These are phyloP conservation scores for Patellifolia procumbens DNA, from an alignment of 179 eudicot genomes.

Conservation along the genomic window DNA sequence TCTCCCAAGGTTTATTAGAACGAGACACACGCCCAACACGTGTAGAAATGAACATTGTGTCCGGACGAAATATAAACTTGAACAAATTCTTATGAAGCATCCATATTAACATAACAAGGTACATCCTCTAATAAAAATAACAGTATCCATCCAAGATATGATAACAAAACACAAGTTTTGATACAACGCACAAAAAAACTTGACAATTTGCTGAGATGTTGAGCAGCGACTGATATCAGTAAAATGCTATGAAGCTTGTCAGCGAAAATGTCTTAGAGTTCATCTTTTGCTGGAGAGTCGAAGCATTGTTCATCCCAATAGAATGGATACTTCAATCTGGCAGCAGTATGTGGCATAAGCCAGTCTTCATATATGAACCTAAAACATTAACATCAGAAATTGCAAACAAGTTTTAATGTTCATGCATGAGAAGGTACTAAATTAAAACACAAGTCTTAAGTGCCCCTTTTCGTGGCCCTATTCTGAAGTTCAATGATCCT, in stretches of 20 bases:
- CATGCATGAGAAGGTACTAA: background rate
- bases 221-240: background rate
- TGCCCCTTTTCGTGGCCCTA: no score
- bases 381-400: conserved; percentile 19
- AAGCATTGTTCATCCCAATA: conserved; percentile 74
- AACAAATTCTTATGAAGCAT: no score
- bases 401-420: background rate
- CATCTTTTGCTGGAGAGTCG: conserved; percentile 53
- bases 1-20: no score
- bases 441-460: background rate
- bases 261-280: conserved; percentile 40
- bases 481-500: no score
- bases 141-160: background rate
- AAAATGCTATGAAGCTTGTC: no score
- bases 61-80: no score
- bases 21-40: no score
- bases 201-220: background rate
- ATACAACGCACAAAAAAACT: background rate
- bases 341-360: conserved; percentile 81
- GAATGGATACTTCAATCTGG: conserved; percentile 61
- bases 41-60: no score
- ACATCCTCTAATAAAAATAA: background rate
- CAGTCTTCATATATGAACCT: conserved; percentile 80
- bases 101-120: background rate
- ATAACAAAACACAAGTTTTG: background rate